These are phyloP conservation scores for Agaricales sp. DNA, from an alignment of 1,284 basidiomycete genomes.

Conservation along the genomic window DNA sequence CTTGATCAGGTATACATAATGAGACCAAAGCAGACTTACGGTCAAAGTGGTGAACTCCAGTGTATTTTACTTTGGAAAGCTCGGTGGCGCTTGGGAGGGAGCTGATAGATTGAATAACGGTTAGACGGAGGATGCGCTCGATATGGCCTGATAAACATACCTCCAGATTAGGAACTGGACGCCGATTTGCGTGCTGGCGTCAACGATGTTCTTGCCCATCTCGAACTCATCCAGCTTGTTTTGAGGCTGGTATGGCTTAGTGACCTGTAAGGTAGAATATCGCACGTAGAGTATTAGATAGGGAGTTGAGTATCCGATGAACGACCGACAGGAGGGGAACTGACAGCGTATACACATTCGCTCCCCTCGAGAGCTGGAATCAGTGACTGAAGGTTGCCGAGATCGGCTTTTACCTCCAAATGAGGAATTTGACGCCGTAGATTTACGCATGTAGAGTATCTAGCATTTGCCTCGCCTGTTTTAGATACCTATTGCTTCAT, in stretches of 20 bases:
- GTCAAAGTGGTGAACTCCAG: conserved; percentile 13
- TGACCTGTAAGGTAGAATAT: too few relatives aligned
- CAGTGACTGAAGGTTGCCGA: conserved; percentile 19
- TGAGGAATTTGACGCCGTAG: too few relatives aligned
- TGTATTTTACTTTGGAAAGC: conserved; percentile 17
- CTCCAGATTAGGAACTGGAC: conserved; percentile 23
- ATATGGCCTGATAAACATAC: too few relatives aligned
- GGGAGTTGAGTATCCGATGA: too few relatives aligned
- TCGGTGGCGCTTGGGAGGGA: conserved; percentile 16
- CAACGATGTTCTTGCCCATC: conserved; percentile 25
- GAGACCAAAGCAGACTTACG: too few relatives aligned
- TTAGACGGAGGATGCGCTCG: too few relatives aligned
- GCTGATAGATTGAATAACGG: conserved; percentile 11
- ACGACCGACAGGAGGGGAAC: too few relatives aligned
- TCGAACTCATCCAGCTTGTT: conserved; percentile 15
- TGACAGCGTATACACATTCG: conserved; percentile 28
- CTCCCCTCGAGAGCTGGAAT: conserved; percentile 22
- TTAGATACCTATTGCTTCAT: too few relatives aligned
- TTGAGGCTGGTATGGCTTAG: conserved; percentile 15
- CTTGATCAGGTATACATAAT: too few relatives aligned
- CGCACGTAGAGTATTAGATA: too few relatives aligned
- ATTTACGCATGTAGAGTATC: background rate
- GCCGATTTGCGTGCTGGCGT: conserved; percentile 19
- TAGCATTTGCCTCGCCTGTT: too few relatives aligned
- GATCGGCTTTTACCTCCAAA: conserved; percentile 21